Conservation (phyloP, 495 filamentous ascomycete species). For the Penicillium argentinense region DNA sequence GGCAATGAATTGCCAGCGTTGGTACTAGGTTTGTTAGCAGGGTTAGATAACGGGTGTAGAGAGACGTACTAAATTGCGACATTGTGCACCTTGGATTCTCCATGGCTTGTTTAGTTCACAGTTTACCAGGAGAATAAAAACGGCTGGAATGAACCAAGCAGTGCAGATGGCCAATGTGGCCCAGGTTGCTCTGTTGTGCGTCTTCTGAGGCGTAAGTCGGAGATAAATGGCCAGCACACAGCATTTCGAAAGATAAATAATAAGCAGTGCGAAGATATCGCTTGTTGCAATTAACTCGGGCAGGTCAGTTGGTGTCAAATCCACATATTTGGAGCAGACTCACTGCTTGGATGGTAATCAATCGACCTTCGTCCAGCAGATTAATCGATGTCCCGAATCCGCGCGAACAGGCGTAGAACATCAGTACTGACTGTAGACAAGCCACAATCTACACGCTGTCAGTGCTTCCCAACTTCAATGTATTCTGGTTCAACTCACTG, state of each 20-base stretch:
- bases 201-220: conserved; percentile 46
- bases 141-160: conserved; percentile 33
- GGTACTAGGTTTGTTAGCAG: conserved; percentile 22
- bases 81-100: conserved; percentile 32
- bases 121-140: conserved; percentile 37
- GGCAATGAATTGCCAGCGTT: conserved; percentile 45
- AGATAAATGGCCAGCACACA: conserved; percentile 47
- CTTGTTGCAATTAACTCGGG: conserved; percentile 35
- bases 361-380: conserved; percentile 27
- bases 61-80: conserved; percentile 35
- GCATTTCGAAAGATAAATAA: conserved; percentile 47
- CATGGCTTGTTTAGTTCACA: conserved; percentile 44
- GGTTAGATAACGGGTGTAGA: background rate
- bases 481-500: no score
- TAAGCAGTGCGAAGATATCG: conserved; percentile 46
- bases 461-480: no score
- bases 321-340: background rate
- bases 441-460: conserved; percentile 34
- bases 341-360: conserved; percentile 40
- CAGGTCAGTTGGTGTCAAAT: conserved; percentile 1
- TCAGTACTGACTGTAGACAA: conserved; percentile 32
- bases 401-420: conserved; percentile 35
- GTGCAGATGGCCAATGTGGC: conserved; percentile 35
- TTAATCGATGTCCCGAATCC: conserved; percentile 44
- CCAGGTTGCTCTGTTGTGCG: conserved; percentile 39